phyloP scores from a whole-genome alignment of 805 yeast species.

The Candida endomychidarum region DNA sequence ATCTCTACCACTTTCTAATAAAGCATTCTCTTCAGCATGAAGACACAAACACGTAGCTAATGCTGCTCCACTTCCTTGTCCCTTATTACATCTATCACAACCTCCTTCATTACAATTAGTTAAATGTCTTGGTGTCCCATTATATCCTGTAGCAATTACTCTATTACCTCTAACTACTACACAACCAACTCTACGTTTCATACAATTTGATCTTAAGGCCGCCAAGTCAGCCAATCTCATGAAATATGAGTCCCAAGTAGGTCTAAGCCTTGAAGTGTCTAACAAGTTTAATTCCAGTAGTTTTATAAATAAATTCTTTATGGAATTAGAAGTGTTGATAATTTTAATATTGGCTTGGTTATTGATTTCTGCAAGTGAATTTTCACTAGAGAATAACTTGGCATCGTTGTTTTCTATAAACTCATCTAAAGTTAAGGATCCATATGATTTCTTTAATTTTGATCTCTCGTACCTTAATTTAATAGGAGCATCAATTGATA shows the following conservation, averaged over 20 bases:
- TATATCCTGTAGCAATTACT: constrained; percentile 94
- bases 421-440: constrained; percentile 25
- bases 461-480: constrained; percentile 44
- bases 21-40: constrained; percentile 97
- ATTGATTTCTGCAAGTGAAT: constrained; percentile 58
- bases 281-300: constrained; percentile 39
- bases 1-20: constrained; percentile 91
- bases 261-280: constrained; percentile 61
- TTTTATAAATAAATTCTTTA: constrained; percentile 34
- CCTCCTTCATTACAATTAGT: constrained; percentile 95
- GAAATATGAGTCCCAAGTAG: constrained; percentile 95
- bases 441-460: constrained; percentile 10
- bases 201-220: constrained; percentile 89
- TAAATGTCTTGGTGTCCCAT: constrained; percentile 92
- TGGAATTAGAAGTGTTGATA: constrained; percentile 38
- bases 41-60: constrained; percentile 86
- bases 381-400: constrained; percentile 39
- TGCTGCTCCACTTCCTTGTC: constrained; percentile 58
- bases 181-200: constrained; percentile 97
- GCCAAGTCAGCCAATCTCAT: constrained; percentile 94
- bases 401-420: constrained; percentile 37
- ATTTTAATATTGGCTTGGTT: constrained; percentile 52
- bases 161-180: constrained; percentile 84
- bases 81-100: constrained; percentile 82
- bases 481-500: constrained; percentile 75